Percentiles rank a stretch among this genome's conserved stretches.
Evolutionary conservation across 192 early-diverging fungal species (phyloP).

Genomic region (Coemansia sp.): DNA sequence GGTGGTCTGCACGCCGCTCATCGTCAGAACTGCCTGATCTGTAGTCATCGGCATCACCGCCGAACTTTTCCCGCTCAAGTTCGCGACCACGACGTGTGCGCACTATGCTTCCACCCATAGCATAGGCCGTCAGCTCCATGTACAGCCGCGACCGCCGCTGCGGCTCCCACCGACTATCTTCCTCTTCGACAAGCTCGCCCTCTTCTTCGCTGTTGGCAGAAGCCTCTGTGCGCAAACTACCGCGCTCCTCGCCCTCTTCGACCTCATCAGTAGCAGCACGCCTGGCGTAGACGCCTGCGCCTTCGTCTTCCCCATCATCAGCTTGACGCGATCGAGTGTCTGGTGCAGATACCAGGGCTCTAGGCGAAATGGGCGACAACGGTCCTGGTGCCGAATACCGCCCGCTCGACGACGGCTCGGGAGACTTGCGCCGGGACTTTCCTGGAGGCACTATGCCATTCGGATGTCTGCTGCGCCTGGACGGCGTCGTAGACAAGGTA

Average conservation of each 20-base stretch:
- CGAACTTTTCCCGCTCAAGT: constrained; percentile 6
- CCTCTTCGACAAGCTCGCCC: constrained; percentile 47
- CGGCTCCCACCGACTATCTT: constrained; percentile 36
- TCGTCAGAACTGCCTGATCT: constrained; percentile 9
- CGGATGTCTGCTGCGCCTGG: constrained; percentile 1
- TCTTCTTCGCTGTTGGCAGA: constrained; percentile 27
- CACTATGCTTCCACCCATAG: constrained; percentile 49
- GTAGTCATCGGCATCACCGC: constrained; percentile 10
- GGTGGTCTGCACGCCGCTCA: background rate
- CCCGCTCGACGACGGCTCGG: background rate
- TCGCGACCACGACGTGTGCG: constrained; percentile 35
- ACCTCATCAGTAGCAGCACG: background rate
- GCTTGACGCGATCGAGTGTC: constrained; percentile 11
- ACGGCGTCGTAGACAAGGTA: background rate
- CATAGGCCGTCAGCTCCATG: constrained; percentile 34
- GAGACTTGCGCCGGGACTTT: constrained; percentile 7
- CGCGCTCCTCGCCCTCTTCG: constrained; percentile 13
- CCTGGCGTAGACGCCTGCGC: background rate
- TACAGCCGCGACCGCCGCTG: constrained; percentile 19
- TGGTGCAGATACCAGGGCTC: constrained; percentile 6
- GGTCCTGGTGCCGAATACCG: background rate
- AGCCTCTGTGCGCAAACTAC: background rate
- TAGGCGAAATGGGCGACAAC: background rate
- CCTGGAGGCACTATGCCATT: background rate
- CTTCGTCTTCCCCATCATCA: background rate